A percentile compares a stretch with the other conserved stretches of the same genome.
These are phyloP conservation scores for Amoebophrya sp. DNA, from an alignment of 169 alveolate genomes.

Conservation along the genomic window DNA sequence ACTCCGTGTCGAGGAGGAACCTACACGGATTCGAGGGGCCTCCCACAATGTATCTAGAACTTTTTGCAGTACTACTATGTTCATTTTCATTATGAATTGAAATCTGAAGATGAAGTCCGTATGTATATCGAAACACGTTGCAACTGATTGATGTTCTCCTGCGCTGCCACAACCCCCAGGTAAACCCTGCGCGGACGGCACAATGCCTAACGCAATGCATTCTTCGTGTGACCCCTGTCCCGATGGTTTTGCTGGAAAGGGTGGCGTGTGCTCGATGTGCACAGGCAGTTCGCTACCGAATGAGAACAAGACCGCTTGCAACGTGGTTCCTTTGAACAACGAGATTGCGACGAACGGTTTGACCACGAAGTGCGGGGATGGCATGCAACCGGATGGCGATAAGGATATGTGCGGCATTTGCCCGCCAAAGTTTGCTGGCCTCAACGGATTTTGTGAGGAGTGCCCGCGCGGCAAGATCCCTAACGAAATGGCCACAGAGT, in stretches of 20 bases:
- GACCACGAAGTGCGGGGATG: background rate
- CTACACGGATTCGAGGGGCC: too few species aligned
- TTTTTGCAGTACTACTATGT: too few species aligned
- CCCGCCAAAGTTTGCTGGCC: background rate
- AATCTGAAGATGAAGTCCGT: too few species aligned
- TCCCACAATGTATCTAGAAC: too few species aligned
- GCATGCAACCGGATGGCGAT: background rate
- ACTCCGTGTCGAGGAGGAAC: background rate
- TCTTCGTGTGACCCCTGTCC: background rate
- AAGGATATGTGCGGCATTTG: background rate
- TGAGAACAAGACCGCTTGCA: background rate
- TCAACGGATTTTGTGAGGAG: background rate
- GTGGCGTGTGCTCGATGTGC: background rate
- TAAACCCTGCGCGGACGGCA: background rate
- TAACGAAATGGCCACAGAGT: background rate
- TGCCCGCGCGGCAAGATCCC: background rate
- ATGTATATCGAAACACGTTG: too few species aligned
- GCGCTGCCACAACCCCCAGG: background rate
- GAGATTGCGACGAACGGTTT: background rate
- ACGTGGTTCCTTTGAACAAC: background rate
- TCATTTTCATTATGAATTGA: too few species aligned
- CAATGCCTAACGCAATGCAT: background rate
- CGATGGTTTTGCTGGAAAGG: background rate
- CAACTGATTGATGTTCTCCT: too few species aligned
- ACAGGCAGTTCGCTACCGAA: background rate